Conservation (phyloP, 2,329 filamentous ascomycete species). For the Ophiocordyceps robertsii region DNA sequence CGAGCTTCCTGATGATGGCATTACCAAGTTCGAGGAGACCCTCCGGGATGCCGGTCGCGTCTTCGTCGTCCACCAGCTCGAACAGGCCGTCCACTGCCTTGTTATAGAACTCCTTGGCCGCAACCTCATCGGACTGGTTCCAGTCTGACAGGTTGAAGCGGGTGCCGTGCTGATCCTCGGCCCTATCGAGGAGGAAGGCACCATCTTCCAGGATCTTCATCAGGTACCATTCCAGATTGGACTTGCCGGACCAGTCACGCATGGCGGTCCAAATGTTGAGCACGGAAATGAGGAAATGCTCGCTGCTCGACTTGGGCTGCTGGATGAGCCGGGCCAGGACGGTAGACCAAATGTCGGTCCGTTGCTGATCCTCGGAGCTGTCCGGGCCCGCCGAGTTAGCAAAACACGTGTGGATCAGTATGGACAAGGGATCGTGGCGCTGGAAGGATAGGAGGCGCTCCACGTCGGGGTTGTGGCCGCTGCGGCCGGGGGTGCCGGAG, state of each 20-base stretch:
- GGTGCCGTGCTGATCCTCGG: conserved; percentile 63
- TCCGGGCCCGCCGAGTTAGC: conserved; percentile 73
- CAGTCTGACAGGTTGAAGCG: conserved; percentile 60
- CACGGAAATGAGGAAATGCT: conserved; percentile 70
- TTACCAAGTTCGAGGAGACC: conserved; percentile 74
- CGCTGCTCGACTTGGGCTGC: conserved; percentile 60
- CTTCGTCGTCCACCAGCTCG: conserved; percentile 72
- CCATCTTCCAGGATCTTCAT: conserved; percentile 92
- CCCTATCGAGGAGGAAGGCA: conserved; percentile 76
- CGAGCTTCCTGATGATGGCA: conserved; percentile 67
- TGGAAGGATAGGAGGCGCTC: conserved; percentile 82
- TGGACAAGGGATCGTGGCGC: conserved; percentile 72
- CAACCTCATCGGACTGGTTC: conserved; percentile 66
- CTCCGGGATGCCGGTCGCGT: conserved; percentile 72
- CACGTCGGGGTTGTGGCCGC: conserved; percentile 46
- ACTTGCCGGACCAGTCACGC: conserved; percentile 79
- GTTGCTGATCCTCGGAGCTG: conserved; percentile 65
- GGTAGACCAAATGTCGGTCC: conserved; percentile 79
- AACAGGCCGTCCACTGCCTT: conserved; percentile 71
- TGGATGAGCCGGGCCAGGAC: conserved; percentile 73
- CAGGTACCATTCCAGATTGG: conserved; percentile 84
- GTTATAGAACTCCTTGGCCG: conserved; percentile 80
- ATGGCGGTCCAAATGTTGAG: conserved; percentile 79
- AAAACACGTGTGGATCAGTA: conserved; percentile 79
- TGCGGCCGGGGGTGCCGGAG: conserved; percentile 29